Conservation (phyloP, 257 asterid genomes). For the Solanum sejunctum region DNA sequence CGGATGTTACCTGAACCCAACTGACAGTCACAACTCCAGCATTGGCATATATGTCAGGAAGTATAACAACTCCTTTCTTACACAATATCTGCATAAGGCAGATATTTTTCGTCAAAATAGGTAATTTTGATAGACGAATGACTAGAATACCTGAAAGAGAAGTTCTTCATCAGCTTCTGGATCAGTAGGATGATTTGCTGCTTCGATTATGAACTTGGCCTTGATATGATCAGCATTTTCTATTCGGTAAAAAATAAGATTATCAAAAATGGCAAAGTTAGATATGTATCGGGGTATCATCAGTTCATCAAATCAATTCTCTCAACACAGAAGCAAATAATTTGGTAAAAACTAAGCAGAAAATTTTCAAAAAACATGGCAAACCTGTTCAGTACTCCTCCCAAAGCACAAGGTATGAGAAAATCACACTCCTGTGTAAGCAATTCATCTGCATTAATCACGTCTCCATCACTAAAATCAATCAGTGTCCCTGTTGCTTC, state of each 20-base stretch:
- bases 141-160: not conserved
- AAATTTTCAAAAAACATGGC: not conserved
- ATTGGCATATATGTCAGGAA: slow-evolving; percentile 87
- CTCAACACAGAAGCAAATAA: not conserved
- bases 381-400: slow-evolving; percentile 86
- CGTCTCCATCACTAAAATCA: slow-evolving; percentile 58
- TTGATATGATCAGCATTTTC: slow-evolving; percentile 65
- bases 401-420: slow-evolving; percentile 87
- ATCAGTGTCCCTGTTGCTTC: slow-evolving; percentile 44
- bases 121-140: not conserved
- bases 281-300: not conserved
- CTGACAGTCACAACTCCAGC: slow-evolving; percentile 95
- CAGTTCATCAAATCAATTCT: not conserved
- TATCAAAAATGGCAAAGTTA: not conserved
- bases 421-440: slow-evolving; percentile 72
- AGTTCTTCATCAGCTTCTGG: slow-evolving; percentile 93
- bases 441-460: slow-evolving; percentile 55
- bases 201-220: slow-evolving; percentile 80
- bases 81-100: slow-evolving; percentile 47
- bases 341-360: not conserved
- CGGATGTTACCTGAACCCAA: slow-evolving; percentile 81
- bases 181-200: slow-evolving; percentile 96
- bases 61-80: slow-evolving; percentile 60
- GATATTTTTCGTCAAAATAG: not conserved
- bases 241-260: slow-evolving; percentile 21